Evolutionary conservation across 148 eudicot species (phyloP), one percentile per base, ranked within the genome.

Genomic region (Nyssa sinensis): DNA sequence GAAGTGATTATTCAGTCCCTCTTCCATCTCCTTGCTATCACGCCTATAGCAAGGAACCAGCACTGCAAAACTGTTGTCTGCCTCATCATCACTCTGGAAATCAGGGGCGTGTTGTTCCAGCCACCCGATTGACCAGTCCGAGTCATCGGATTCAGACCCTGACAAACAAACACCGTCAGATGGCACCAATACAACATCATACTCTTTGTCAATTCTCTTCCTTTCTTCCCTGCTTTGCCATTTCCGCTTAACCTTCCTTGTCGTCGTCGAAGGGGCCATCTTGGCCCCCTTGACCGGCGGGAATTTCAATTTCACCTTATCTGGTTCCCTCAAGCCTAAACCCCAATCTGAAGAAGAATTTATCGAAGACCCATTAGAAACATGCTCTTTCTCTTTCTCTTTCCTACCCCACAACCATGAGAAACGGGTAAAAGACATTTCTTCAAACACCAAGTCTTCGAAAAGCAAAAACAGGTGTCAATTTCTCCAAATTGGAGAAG

Each of bases 41-140:
- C 77, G 77, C 64, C 82, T 84, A 71, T 92, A 95, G 76, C 97
- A 95, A 84, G 94, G 98, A 64, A 95, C 98, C 69, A 95, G 69
- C 44, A 95, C 97, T 30, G 97, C 97, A 83, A 95, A 95, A 69
- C 97, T 91, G 59, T 84, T 87, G 75, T 91, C 97, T 16, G 53
- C 85, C 83, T 89, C 97, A 67, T 90, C 96, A 49, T 92, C 97
- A 78, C 91, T 88, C 86, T 84, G 83, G 82, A 95, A 95, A 79
- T 83, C 96, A 72, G 96, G 86, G 63, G 91, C 92, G 73, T 90
- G 97, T 1, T 96, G 96, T 75, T 95, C 98, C 70, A 89, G 73
- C 98, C 98, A 95, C 77, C 97, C 98, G 31, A 95, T 85, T 2
- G 98, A 92, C 97, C 98, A 95, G 81, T 95, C 98, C 11, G 98